These are phyloP conservation scores for Talaromyces sp. DNA, from an alignment of 2,329 filamentous ascomycete genomes.

Conservation along the genomic window DNA sequence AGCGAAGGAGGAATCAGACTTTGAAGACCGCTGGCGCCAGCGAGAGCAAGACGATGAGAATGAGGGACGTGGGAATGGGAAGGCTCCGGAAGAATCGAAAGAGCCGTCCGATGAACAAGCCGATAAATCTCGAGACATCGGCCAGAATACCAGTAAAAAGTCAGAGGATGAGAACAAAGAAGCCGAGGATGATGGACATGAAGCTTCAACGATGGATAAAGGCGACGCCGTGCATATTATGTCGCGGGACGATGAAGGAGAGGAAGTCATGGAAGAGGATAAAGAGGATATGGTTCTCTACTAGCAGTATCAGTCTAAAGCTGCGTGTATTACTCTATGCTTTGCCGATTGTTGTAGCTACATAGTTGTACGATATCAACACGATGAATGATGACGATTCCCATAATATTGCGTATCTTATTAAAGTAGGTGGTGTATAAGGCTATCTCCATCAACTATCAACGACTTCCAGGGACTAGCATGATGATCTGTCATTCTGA, in stretches of 20 bases:
- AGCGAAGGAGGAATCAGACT: conserved; percentile 61
- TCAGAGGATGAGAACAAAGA: conserved; percentile 10
- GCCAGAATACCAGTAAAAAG: conserved; percentile 23
- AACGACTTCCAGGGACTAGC: neutral
- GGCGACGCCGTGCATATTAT: conserved; percentile 32
- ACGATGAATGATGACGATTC: neutral
- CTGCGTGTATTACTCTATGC: neutral
- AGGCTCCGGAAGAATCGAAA: conserved; percentile 30
- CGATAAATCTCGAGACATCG: conserved; percentile 6
- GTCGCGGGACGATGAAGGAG: conserved; percentile 61
- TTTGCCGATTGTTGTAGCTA: neutral
- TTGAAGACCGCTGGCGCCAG: conserved; percentile 49
- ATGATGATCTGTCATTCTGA: neutral
- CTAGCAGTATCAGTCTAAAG: conserved; percentile 47
- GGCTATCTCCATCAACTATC: neutral
- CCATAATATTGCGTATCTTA: neutral
- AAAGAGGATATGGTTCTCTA: conserved; percentile 92
- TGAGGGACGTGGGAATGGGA: conserved; percentile 27
- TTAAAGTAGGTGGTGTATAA: neutral
- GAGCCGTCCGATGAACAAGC: conserved; percentile 43
- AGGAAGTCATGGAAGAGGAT: conserved; percentile 75
- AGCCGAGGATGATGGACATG: conserved; percentile 19
- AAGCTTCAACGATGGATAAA: conserved; percentile 28
- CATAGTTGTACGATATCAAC: neutral
- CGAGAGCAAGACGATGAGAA: conserved; percentile 26